Evolutionary conservation across 2,329 filamentous ascomycete species (phyloP).

Genomic region (Rutstroemia sydowiana): DNA sequence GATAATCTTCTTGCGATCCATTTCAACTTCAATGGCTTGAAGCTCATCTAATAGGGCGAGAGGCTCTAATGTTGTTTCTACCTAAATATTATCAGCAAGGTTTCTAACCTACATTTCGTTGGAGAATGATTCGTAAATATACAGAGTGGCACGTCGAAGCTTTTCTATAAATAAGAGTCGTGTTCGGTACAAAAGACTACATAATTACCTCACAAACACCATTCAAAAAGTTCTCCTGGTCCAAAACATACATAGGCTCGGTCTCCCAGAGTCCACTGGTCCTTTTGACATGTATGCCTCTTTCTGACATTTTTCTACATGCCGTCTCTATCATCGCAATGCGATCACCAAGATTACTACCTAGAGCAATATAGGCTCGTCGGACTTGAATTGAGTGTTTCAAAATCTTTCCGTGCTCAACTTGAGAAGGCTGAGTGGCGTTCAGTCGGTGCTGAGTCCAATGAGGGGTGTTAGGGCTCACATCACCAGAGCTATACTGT

Average conservation of each 20-base stretch:
- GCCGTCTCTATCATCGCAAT: slow-evolving; percentile 79
- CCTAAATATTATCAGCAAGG: slow-evolving; percentile 33
- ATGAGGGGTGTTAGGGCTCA: neutral
- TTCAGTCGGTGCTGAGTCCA: slow-evolving; percentile 8
- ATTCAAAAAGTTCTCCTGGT: slow-evolving; percentile 85
- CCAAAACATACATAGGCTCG: slow-evolving; percentile 89
- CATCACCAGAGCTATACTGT: slow-evolving; percentile 1
- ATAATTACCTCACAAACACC: slow-evolving; percentile 77
- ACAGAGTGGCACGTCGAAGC: neutral
- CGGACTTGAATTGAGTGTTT: neutral
- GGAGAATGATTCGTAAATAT: too few relatives aligned
- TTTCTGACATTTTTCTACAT: slow-evolving; percentile 66
- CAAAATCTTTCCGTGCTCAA: neutral
- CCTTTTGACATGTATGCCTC: slow-evolving; percentile 64
- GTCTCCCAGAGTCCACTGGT: slow-evolving; percentile 94
- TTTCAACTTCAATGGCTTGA: slow-evolving; percentile 71
- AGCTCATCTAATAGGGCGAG: slow-evolving; percentile 70
- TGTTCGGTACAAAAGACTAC: neutral
- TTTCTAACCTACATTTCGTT: too few relatives aligned
- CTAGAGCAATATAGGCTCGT: slow-evolving; percentile 74
- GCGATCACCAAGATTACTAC: slow-evolving; percentile 86
- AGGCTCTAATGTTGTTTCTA: slow-evolving; percentile 72
- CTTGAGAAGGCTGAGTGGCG: neutral
- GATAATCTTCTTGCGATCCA: slow-evolving; percentile 76
- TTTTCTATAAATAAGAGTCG: too few relatives aligned